Conservation (phyloP, 2,329 filamentous ascomycete species). For the Penicillium crustosum region DNA sequence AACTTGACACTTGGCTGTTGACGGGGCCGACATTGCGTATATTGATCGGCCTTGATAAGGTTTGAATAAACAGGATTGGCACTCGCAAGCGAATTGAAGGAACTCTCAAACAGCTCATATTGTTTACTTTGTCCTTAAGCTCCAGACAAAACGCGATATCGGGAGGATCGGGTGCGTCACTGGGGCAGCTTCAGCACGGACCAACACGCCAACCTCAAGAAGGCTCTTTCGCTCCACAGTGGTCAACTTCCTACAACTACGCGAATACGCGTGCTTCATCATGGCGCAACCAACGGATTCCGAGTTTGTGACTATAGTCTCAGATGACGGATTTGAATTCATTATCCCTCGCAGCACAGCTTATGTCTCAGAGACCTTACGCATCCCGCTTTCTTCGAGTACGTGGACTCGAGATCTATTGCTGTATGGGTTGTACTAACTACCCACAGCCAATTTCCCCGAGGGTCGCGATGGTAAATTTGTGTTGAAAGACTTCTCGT, state of each 20-base stretch:
- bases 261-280: conserved; percentile 17
- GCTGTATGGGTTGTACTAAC: not conserved
- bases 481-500: conserved; percentile 62
- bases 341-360: conserved; percentile 61
- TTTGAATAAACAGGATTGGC: not conserved
- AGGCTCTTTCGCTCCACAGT: conserved; percentile 9
- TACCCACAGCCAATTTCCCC: conserved; percentile 56
- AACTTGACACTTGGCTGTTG: not conserved
- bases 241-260: conserved; percentile 6
- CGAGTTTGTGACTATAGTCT: conserved; percentile 64
- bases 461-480: conserved; percentile 60
- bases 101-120: not conserved
- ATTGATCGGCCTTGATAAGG: not conserved
- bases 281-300: conserved; percentile 27
- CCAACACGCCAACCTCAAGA: conserved; percentile 7
- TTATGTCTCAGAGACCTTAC: conserved; percentile 61
- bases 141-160: not conserved
- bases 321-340: conserved; percentile 65
- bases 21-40: not conserved
- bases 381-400: conserved; percentile 64
- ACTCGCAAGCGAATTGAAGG: not conserved
- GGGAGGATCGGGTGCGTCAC: conserved; percentile 2
- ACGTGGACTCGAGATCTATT: conserved; percentile 26
- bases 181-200: conserved; percentile 13
- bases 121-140: not conserved